Evolutionary conservation across 192 early-diverging fungal species (phyloP), one percentile per base, ranked within the genome.

Genomic region (Coemansia sp.): DNA sequence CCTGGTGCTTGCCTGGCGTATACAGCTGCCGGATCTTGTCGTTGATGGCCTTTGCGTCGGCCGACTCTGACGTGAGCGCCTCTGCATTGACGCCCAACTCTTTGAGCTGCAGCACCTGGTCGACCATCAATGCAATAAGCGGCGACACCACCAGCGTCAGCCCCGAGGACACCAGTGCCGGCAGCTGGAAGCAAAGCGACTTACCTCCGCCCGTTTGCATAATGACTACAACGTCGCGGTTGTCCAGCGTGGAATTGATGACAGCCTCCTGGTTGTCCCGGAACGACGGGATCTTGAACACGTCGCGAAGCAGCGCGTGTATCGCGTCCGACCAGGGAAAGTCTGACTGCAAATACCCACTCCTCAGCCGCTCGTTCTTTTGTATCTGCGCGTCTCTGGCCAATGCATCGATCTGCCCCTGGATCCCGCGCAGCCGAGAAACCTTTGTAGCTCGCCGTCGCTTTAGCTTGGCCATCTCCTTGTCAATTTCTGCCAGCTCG

Each of bases 291-390:
- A 87, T 78, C n/a, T 65, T 63, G 43, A 82, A 89, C 21, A 82
- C 74, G 0, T 29, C n/a, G 8, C 55, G 53, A 4, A 86, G 76
- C 22, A 79, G 55, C 4, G 33, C 37, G 21, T 61, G 70, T 2
- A 85, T 56, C 6, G 72, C 29, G 17, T 55, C 10, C 0, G 85
- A 80, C 87, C 87, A 89, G 9, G 71, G 21, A 63, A 87, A 89
- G 9, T 44, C 38, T 4, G 64, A 52, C 9, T 44, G 17, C 33
- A 73, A 56, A 44, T 87, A 87, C 18, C 56, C 59, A 24, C 33
- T 27, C 43, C 62, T 63, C 22, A 68, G 60, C 15, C 59, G 14
- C 46, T 59, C 68, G 38, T 77, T 71, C 15, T 50, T 56, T 32
- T 50, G 44, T n/a, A 56, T 48, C 21, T 72, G 76, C 37, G 18